Conservation (phyloP, 805 yeast genomes). For the Candida alai region DNA sequence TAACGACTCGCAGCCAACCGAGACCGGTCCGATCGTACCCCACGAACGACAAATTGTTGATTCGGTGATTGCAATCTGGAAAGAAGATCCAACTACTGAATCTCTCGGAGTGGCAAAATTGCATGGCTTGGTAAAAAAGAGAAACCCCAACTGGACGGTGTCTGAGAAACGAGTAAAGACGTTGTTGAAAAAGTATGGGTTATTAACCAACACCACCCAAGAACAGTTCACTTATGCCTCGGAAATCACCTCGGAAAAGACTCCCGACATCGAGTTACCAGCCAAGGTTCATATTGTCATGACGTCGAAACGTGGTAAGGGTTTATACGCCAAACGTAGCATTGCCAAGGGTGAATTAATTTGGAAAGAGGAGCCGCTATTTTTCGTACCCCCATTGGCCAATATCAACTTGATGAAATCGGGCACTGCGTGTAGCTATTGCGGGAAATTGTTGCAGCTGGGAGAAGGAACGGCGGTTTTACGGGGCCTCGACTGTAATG, state of each 20-base stretch:
- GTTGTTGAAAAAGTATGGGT: constrained; percentile 53
- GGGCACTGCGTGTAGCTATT: constrained; percentile 69
- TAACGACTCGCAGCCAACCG: constrained; percentile 25
- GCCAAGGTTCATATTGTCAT: constrained; percentile 41
- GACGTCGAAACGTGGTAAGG: constrained; percentile 58
- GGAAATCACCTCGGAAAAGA: constrained; percentile 48
- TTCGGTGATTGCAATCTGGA: constrained; percentile 64
- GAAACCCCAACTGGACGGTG: constrained; percentile 60
- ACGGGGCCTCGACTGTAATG: constrained; percentile 59
- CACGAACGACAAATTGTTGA: constrained; percentile 56
- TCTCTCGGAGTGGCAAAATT: constrained; percentile 52
- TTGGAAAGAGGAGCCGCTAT: constrained; percentile 58
- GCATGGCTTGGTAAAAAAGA: constrained; percentile 44
- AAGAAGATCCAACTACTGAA: constrained; percentile 60
- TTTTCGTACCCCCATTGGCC: constrained; percentile 67
- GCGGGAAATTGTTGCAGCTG: constrained; percentile 52
- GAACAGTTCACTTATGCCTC: constrained; percentile 48
- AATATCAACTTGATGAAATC: constrained; percentile 52
- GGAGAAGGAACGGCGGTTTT: constrained; percentile 27
- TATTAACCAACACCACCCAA: constrained; percentile 30
- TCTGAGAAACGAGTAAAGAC: constrained; percentile 55
- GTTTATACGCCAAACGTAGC: constrained; percentile 48
- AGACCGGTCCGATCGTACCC: constrained; percentile 40
- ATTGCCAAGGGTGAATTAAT: constrained; percentile 50
- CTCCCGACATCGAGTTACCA: constrained; percentile 44